Evolutionary conservation across 495 filamentous ascomycete genomes (phyloP), one percentile per base, ranked within the genome.

Genomic region (Aspergillus coremiiformis): DNA sequence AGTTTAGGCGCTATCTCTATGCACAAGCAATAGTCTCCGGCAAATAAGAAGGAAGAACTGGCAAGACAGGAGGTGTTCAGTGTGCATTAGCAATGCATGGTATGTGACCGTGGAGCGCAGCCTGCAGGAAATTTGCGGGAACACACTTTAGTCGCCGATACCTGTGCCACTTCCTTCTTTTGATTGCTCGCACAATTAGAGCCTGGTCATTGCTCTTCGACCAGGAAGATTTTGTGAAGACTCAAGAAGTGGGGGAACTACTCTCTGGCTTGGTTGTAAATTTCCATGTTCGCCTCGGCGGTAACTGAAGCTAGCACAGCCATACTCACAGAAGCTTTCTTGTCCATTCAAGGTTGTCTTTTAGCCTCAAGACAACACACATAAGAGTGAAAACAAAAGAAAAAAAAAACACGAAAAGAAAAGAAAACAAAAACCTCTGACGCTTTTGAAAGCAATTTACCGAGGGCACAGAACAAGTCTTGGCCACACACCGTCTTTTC

Each of bases 61-160:
- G 6, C 15, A 44, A 54, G 49, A 51, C 29, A 37, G 49, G 22
- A 52, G 19, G 41, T 39, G 30, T 33, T 21, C 39, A 29, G 42
- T 46, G 42, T 46, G 49, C 54, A 53, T 44, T 55, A 55, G 58
- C 32, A 43, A 32, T 30, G 43, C 33, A 51, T 47, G 42, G 45
- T 44, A 39, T 54, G 60, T 63, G 60, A 63, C 47, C 30, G 54
- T 54, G 57, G 50, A 56, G 52, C 53, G 33, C 42, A 19, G 14
- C 39, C 35, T 53, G 57, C 60, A 63, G 51, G 45, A 51, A 54
- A 57, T 55, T 63, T 51, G 49, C 56, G 54, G 60, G 54, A 57
- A 44, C 45, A 39, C 49, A 45, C 52, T 52, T 51, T 63, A 63
- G 60, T 50, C 44, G 52, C 59, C 49, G 49, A 54, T 52, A 50